A percentile compares a stretch with the other conserved stretches of the same genome.
Conservation (phyloP, 192 early-diverging fungal genomes). For the Chytriomyces sp. region DNA sequence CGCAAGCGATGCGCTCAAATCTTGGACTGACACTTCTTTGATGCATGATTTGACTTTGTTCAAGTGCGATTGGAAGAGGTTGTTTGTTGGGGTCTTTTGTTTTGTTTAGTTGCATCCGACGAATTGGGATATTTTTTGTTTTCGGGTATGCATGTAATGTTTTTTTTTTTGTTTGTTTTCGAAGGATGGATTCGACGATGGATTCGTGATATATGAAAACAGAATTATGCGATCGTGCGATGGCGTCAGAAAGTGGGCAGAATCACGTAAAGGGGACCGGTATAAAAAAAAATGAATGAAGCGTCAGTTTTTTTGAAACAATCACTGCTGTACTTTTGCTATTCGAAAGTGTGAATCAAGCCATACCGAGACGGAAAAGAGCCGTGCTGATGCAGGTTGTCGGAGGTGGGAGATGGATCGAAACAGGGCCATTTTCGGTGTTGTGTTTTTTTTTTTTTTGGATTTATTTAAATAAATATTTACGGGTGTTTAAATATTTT, state of each 20-base stretch:
- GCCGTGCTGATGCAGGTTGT: neutral
- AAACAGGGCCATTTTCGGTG: neutral
- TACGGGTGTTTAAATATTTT: no score
- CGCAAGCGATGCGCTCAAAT: conserved; percentile 19
- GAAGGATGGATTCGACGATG: no score
- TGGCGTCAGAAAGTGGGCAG: no score
- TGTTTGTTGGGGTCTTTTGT: conserved; percentile 8
- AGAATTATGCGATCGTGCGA: no score
- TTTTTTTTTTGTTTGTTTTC: no score
- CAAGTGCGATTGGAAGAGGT: conserved; percentile 8
- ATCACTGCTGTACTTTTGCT: neutral
- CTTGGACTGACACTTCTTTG: conserved; percentile 24
- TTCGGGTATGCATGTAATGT: no score
- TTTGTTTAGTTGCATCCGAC: neutral
- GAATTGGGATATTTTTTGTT: neutral
- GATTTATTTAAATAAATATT: no score
- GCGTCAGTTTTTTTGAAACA: neutral
- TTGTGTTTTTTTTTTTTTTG: neutral
- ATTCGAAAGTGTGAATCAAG: neutral
- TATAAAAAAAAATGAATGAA: no score
- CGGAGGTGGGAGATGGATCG: neutral
- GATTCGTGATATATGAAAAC: no score
- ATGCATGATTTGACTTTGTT: neutral
- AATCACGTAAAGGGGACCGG: no score
- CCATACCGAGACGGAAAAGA: conserved; percentile 11